Conservation (phyloP, 768 basidiomycete species). For the Hydnum rufescens region DNA sequence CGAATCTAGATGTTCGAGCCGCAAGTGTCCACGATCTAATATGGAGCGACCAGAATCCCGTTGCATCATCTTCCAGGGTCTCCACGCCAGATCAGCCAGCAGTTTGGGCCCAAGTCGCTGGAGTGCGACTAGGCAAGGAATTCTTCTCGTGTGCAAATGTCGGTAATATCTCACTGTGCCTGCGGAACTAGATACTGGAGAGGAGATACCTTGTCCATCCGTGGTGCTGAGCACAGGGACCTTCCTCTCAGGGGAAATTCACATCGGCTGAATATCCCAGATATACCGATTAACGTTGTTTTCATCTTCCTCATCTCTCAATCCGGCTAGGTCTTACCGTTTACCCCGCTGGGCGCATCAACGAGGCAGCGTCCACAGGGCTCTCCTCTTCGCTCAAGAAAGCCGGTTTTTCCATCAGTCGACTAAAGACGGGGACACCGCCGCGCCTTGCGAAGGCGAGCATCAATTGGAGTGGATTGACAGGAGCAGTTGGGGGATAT, state of each 20-base stretch:
- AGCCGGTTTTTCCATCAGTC: slow-evolving; percentile 65
- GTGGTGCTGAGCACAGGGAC: slow-evolving; percentile 85
- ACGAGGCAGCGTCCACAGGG: slow-evolving; percentile 45
- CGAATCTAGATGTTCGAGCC: slow-evolving; percentile 45
- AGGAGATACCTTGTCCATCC: slow-evolving; percentile 53
- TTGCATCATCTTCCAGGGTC: too few species aligned
- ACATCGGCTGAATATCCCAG: slow-evolving; percentile 46
- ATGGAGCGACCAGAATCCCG: slow-evolving; percentile 26
- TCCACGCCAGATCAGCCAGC: neutral
- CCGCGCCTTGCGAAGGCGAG: slow-evolving; percentile 52
- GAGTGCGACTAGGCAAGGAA: neutral
- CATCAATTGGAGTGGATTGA: slow-evolving; percentile 47
- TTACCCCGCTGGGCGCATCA: slow-evolving; percentile 51
- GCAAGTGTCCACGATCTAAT: slow-evolving; percentile 67
- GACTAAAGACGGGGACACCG: slow-evolving; percentile 53
- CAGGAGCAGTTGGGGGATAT: slow-evolving; percentile 46
- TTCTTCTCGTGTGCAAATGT: neutral
- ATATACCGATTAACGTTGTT: neutral
- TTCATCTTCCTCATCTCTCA: neutral
- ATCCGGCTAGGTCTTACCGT: slow-evolving; percentile 14
- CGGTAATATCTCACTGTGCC: slow-evolving; percentile 1
- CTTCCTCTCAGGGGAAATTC: slow-evolving; percentile 79
- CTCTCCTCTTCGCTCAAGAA: slow-evolving; percentile 53
- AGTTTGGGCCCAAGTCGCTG: slow-evolving; percentile 1
- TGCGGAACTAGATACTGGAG: slow-evolving; percentile 38